phyloP scores from a whole-genome alignment of 1,284 basidiomycete species.

The Puccinia polysora region DNA sequence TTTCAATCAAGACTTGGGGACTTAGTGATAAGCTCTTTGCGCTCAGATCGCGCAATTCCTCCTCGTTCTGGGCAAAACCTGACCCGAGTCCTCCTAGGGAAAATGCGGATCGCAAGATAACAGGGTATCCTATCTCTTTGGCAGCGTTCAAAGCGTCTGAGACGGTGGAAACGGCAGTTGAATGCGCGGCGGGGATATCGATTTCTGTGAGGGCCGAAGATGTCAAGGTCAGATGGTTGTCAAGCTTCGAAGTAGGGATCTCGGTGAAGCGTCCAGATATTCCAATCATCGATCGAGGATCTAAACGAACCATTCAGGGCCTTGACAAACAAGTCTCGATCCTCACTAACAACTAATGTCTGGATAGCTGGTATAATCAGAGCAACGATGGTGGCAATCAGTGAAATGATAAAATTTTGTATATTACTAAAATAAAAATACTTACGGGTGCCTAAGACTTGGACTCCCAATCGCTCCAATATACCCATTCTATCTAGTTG shows the following conservation, averaged over 20 bases:
- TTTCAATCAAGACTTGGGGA: slow-evolving; percentile 95
- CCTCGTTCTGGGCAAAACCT: slow-evolving; percentile 91
- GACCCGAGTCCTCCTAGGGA: slow-evolving; percentile 97
- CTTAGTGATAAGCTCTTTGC: slow-evolving; percentile 85
- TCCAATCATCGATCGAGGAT: too few relatives aligned
- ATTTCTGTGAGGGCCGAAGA: slow-evolving; percentile 65
- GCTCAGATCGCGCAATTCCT: slow-evolving; percentile 88
- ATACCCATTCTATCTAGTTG: slow-evolving; percentile 97
- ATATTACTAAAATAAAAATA: not conserved
- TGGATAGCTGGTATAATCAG: slow-evolving; percentile 60
- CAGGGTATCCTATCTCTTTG: slow-evolving; percentile 87
- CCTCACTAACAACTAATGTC: slow-evolving; percentile 92
- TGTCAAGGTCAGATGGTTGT: too few relatives aligned
- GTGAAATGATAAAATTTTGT: not conserved
- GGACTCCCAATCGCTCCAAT: slow-evolving; percentile 85
- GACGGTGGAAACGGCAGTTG: slow-evolving; percentile 94
- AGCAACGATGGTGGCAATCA: not conserved
- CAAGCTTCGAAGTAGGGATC: slow-evolving; percentile 39
- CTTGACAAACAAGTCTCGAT: slow-evolving; percentile 93
- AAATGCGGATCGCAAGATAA: slow-evolving; percentile 96
- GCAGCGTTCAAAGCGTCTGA: slow-evolving; percentile 87
- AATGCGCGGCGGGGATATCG: slow-evolving; percentile 92
- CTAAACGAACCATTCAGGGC: slow-evolving; percentile 74
- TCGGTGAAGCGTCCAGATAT: too few relatives aligned
- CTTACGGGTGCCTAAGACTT: slow-evolving; percentile 80